Evolutionary conservation across 306 rosid genomes (phyloP).

Genomic region (Purshia tridentata): DNA sequence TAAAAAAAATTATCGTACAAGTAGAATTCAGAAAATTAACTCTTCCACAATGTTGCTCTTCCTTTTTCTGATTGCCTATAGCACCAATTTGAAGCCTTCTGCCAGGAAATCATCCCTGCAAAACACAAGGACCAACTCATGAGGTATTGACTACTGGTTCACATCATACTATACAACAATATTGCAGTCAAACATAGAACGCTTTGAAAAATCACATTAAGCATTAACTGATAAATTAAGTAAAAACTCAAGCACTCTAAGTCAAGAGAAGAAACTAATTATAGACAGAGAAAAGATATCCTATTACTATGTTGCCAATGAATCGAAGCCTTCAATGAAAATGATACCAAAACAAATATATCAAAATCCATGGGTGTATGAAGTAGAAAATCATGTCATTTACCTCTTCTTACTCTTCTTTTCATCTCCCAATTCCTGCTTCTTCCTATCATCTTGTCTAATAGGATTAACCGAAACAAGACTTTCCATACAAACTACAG

Average conservation of each 20-base stretch:
- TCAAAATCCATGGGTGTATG: background rate
- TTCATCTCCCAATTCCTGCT: constrained; percentile 16
- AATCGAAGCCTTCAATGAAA: background rate
- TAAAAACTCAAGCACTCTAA: background rate
- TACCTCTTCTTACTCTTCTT: constrained; percentile 47
- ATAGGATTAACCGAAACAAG: constrained; percentile 50
- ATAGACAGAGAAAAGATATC: background rate
- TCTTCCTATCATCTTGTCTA: constrained; percentile 14
- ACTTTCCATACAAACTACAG: constrained; percentile 42
- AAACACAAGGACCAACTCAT: constrained; percentile 17
- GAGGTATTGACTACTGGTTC: constrained; percentile 4
- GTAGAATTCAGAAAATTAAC: background rate
- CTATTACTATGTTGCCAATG: background rate
- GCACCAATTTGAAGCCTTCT: constrained; percentile 44
- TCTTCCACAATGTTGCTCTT: background rate
- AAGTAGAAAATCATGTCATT: background rate
- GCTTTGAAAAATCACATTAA: background rate
- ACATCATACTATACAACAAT: background rate
- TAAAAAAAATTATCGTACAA: background rate
- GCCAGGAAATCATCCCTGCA: constrained; percentile 41
- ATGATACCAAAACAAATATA: background rate
- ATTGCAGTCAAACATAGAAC: background rate
- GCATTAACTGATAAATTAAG: background rate
- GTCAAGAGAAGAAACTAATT: background rate
- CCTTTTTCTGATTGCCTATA: constrained; percentile 20